Percentiles rank a stretch among this genome's conserved stretches.
These are phyloP conservation scores for Alternaria infectoria DNA, from an alignment of 2,329 filamentous ascomycete species.

Conservation along the genomic window DNA sequence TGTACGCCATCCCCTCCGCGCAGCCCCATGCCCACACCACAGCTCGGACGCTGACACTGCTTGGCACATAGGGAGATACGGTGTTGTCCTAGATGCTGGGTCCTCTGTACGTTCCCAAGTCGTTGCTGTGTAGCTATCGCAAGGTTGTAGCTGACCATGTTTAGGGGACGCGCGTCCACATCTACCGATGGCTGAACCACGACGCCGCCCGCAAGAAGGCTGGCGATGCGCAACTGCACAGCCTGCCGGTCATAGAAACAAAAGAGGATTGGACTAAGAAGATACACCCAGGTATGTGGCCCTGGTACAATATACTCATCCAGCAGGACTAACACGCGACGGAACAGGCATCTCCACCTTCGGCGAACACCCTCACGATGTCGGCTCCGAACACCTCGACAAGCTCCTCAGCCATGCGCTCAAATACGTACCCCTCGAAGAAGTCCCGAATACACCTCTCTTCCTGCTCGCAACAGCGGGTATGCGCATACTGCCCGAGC, in stretches of 20 bases:
- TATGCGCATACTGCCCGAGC: conserved; percentile 81
- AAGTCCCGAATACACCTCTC: conserved; percentile 83
- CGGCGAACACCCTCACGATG: conserved; percentile 73
- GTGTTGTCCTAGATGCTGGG: conserved; percentile 95
- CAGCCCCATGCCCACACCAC: conserved; percentile 8
- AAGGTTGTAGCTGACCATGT: conserved; percentile 22
- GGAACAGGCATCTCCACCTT: conserved; percentile 79
- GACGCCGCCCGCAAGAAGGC: conserved; percentile 69
- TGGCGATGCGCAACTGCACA: conserved; percentile 65
- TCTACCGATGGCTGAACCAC: conserved; percentile 91
- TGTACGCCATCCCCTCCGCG: conserved; percentile 42
- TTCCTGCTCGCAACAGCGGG: conserved; percentile 96
- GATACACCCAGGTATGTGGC: conserved; percentile 89
- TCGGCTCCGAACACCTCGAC: conserved; percentile 83
- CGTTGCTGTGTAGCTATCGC: neutral
- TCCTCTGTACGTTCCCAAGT: conserved; percentile 70
- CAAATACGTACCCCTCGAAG: conserved; percentile 75
- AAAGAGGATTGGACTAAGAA: conserved; percentile 92
- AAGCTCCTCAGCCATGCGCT: conserved; percentile 82
- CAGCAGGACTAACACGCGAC: conserved; percentile 17
- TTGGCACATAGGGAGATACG: conserved; percentile 68
- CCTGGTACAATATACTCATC: no score
- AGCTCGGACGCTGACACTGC: conserved; percentile 28
- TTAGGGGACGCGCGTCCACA: conserved; percentile 84
- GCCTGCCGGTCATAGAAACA: conserved; percentile 80